Evolutionary conservation across 2,329 filamentous ascomycete species (phyloP).

Genomic region (Fusarium floridanum): DNA sequence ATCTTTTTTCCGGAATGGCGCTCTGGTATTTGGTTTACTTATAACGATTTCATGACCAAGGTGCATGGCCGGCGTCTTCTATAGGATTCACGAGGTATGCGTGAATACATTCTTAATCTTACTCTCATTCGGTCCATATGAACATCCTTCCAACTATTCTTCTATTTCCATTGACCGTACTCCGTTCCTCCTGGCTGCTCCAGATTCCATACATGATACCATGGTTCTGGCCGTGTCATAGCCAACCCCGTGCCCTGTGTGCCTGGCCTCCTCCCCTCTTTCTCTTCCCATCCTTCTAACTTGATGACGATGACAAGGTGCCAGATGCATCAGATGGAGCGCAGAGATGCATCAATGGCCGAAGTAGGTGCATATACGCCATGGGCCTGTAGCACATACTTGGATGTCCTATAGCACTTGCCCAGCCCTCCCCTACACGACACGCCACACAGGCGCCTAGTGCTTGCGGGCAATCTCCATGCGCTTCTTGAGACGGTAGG

Average conservation of each 20-base stretch:
- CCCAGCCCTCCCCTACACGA: not conserved
- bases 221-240: conserved; percentile 23
- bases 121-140: conserved; percentile 21
- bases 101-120: conserved; percentile 48
- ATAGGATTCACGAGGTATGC: conserved; percentile 52
- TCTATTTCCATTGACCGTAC: conserved; percentile 7
- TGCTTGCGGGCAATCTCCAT: conserved; percentile 49
- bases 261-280: conserved; percentile 31
- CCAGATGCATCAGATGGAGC: not conserved
- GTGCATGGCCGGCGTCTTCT: conserved; percentile 47
- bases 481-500: conserved; percentile 60
- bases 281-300: not conserved
- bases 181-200: conserved; percentile 13
- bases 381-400: not conserved
- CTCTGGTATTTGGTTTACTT: conserved; percentile 38
- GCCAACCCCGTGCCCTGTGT: conserved; percentile 29
- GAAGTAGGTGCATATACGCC: not conserved
- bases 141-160: conserved; percentile 16
- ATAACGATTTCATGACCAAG: conserved; percentile 48
- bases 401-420: not conserved
- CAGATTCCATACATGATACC: conserved; percentile 16
- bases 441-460: conserved; percentile 7
- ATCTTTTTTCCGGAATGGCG: conserved; percentile 36
- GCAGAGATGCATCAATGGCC: not conserved
- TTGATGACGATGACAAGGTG: conserved; percentile 1